A percentile compares a stretch with the other conserved stretches of the same genome.
phyloP scores from a whole-genome alignment of 1,284 basidiomycete genomes.

The Violaceomyces palustris region DNA sequence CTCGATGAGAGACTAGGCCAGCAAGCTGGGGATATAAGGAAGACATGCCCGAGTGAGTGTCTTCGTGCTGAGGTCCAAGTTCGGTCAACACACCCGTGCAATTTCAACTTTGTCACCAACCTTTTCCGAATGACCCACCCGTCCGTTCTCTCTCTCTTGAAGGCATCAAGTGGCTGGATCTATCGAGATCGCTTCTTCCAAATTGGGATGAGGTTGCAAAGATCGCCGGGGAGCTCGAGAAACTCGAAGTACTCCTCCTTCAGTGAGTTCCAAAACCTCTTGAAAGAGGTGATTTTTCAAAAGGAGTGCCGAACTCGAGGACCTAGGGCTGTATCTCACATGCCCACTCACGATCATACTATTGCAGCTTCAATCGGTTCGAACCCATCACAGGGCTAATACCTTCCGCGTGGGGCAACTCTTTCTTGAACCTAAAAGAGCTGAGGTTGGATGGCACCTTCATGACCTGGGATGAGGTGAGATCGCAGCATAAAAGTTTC shows the following conservation, averaged over 20 bases:
- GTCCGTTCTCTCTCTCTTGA: constrained; percentile 12
- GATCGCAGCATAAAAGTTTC: no score
- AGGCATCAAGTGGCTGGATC: constrained; percentile 75
- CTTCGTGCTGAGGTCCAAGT: no score
- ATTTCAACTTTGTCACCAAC: background rate
- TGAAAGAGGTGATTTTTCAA: no score
- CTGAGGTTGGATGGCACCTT: constrained; percentile 72
- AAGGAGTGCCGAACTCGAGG: constrained; percentile 57
- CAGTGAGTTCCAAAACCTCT: no score
- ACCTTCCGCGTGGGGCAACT: constrained; percentile 33
- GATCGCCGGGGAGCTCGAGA: constrained; percentile 64
- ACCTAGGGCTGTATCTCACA: background rate
- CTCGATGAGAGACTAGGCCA: constrained; percentile 56
- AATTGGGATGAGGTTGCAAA: constrained; percentile 67
- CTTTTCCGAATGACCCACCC: constrained; percentile 29
- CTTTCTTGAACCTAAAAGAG: constrained; percentile 63
- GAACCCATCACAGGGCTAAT: constrained; percentile 8
- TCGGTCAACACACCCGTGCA: background rate
- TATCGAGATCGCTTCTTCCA: constrained; percentile 72
- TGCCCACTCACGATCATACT: background rate
- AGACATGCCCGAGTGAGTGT: constrained; percentile 67
- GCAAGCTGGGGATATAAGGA: constrained; percentile 59
- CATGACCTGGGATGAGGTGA: constrained; percentile 66
- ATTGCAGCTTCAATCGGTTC: constrained; percentile 2
- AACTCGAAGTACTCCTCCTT: constrained; percentile 66